These are phyloP conservation scores for Tricholoma hemisulphureum DNA, from an alignment of 768 basidiomycete genomes.

Conservation along the genomic window DNA sequence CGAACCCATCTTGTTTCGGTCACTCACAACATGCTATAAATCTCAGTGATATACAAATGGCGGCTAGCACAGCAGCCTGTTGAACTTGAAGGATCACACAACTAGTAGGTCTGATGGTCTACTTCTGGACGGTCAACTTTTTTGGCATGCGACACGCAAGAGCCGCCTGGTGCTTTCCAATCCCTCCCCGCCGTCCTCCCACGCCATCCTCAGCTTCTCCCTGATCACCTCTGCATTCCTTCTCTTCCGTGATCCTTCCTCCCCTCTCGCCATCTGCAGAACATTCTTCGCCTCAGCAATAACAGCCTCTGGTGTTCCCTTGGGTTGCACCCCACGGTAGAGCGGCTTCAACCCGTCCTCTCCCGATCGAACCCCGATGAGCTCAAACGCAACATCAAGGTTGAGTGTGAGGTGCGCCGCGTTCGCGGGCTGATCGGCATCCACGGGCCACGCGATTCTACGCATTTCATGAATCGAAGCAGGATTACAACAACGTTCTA, in stretches of 20 bases:
- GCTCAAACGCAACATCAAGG: slow-evolving; percentile 19
- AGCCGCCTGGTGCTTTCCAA: neutral
- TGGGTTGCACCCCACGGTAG: slow-evolving; percentile 7
- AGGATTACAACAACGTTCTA: neutral
- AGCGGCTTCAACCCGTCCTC: slow-evolving; percentile 12
- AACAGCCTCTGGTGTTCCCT: slow-evolving; percentile 18
- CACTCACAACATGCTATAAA: no score
- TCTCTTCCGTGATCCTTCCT: neutral
- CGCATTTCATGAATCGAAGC: neutral
- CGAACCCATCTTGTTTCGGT: no score
- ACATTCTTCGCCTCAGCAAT: slow-evolving; percentile 9
- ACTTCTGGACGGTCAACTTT: no score
- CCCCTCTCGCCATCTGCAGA: neutral
- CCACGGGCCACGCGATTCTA: slow-evolving; percentile 25
- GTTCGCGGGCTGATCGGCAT: slow-evolving; percentile 17
- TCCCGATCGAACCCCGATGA: slow-evolving; percentile 18
- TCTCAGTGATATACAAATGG: no score
- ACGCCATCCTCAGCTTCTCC: neutral
- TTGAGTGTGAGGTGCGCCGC: slow-evolving; percentile 13
- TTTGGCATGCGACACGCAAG: no score
- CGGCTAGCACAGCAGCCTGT: no score
- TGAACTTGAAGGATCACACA: no score
- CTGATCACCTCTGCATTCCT: neutral
- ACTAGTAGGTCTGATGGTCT: no score
- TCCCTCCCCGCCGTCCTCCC: neutral